Percentiles rank a stretch among this genome's conserved stretches.
These are phyloP conservation scores for Allium sativum DNA, from an alignment of 106 monocot genomes.

Conservation along the genomic window DNA sequence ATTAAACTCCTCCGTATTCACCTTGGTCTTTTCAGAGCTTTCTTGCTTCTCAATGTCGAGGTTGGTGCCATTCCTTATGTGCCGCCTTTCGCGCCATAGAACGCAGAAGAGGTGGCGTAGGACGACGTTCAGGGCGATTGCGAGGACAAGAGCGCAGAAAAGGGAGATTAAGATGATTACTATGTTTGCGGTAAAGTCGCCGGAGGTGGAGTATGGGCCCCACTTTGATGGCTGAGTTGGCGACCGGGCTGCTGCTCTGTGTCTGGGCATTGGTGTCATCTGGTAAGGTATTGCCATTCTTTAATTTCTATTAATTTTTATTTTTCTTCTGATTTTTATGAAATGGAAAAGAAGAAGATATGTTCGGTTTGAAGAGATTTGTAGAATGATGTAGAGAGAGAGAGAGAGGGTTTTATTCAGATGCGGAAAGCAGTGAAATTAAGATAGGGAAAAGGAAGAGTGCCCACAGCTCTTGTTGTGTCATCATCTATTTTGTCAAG, in stretches of 20 bases:
- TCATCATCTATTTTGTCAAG: no score
- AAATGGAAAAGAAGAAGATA: background rate
- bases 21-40: background rate
- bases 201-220: conserved; percentile 21
- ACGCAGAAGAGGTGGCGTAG: conserved; percentile 14
- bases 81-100: background rate
- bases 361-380: background rate
- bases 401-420: background rate
- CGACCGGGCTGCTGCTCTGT: background rate
- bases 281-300: conserved; percentile 2
- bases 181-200: conserved; percentile 20
- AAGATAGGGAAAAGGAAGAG: background rate
- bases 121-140: conserved; percentile 10
- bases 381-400: background rate
- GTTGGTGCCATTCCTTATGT: background rate
- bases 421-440: background rate
- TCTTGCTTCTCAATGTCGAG: background rate
- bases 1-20: background rate
- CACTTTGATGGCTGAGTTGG: conserved; percentile 11
- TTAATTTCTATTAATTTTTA: no score
- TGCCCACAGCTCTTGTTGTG: background rate
- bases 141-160: conserved; percentile 14
- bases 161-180: conserved; percentile 15
- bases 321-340: background rate
- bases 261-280: background rate